Evolutionary conservation across 176 grass and related monocot species (phyloP), one percentile per base, ranked within the genome.

Genomic region (Triticum timopheevii): DNA sequence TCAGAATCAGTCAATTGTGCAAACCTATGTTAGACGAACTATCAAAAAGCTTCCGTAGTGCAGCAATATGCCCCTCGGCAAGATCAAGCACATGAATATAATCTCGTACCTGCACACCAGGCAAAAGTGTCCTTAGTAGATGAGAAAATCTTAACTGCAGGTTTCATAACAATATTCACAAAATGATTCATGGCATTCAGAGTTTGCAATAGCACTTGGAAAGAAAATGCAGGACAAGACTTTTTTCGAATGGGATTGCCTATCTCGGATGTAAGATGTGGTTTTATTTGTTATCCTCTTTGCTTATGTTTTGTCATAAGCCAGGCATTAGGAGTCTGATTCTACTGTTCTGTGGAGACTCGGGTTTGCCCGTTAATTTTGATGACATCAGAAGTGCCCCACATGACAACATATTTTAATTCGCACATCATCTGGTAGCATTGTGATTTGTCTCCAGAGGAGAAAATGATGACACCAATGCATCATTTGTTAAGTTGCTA

Each of bases 21-120:
- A 81, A 89, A 98, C 96, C 96, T 86, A 82, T 91, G 56, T 90
- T 79, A 58, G 91, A 91, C n/a, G 86, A 83, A 33, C 33, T 84
- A 68, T 98, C 96, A 82, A 98, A 98, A 79, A 98, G 90, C 88
- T 96, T 98, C 83, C 77, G 84, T 74, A 98, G 73, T 19, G 96
- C 96, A 30, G 87, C 92, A 88, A 94, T 86, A 92, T 98, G 96
- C 58, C 96, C 96, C 40, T 94, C 96, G 35, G 96, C 96, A 79
- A 98, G 90, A 83, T 98, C 96, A 85, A 98, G 65, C 56, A 98
- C 93, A 87, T 98, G 96, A 77, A 98, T 96, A 44, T 98, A 98
- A 85, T 98, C 93, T 30, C 96, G 89, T 86, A 98, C 84, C 93
- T 98, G 84, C 66, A 84, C 65, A 76, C 45, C 59, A 75, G 44